Conservation (phyloP, 1,284 basidiomycete species). For the Anthracocystis setariae region DNA sequence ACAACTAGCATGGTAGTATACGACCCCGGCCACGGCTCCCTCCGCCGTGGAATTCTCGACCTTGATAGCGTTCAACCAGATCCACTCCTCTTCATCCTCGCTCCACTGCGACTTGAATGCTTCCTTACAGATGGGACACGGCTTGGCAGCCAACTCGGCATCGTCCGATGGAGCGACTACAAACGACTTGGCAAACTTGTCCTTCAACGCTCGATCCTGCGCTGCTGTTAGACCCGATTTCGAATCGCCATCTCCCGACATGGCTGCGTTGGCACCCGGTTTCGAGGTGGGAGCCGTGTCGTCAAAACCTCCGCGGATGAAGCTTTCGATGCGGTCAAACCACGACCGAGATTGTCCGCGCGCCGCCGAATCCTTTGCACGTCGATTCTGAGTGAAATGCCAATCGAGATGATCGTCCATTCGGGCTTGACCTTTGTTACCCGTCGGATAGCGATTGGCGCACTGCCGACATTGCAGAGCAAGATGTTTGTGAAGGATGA, state of each 20-base stretch:
- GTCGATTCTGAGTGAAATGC: constrained; percentile 94
- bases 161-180: constrained; percentile 80
- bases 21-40: constrained; percentile 6
- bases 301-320: constrained; percentile 56
- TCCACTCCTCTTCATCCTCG: constrained; percentile 98
- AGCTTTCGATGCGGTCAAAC: constrained; percentile 84
- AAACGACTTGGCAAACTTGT: constrained; percentile 71
- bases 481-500: constrained; percentile 70
- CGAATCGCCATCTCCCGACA: constrained; percentile 13
- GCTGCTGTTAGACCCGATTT: constrained; percentile 70
- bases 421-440: constrained; percentile 76
- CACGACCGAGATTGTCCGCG: constrained; percentile 90
- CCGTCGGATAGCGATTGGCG: constrained; percentile 84
- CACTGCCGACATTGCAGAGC: constrained; percentile 92
- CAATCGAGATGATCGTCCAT: constrained; percentile 93
- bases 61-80: constrained; percentile 90
- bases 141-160: constrained; percentile 81
- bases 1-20: constrained; percentile 65
- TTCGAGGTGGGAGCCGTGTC: constrained; percentile 44
- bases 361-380: constrained; percentile 82
- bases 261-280: constrained; percentile 52
- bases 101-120: constrained; percentile 87
- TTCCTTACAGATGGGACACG: constrained; percentile 98
- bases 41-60: constrained; percentile 71
- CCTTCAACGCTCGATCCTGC: constrained; percentile 75